Evolutionary conservation across 805 yeast species (phyloP).

Genomic region (Pichia thaimueangensis): DNA sequence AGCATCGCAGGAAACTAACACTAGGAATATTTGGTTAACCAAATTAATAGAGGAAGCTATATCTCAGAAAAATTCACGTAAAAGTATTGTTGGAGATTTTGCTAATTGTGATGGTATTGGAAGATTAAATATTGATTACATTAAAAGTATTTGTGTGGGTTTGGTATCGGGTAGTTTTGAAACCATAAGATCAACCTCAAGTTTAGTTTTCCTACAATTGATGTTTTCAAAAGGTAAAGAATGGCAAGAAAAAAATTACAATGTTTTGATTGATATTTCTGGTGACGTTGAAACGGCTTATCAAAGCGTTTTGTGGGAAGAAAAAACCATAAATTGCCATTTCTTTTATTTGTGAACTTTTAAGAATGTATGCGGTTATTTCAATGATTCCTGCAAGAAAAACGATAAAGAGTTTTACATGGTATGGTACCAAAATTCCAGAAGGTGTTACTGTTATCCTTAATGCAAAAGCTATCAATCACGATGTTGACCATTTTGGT

Average conservation of each 20-base stretch:
- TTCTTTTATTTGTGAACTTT: slow-evolving; percentile 17
- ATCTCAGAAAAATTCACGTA: slow-evolving; percentile 21
- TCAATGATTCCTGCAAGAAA: slow-evolving; percentile 22
- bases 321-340: slow-evolving; percentile 17
- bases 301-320: slow-evolving; percentile 16
- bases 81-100: slow-evolving; percentile 31
- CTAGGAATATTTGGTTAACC: slow-evolving; percentile 29
- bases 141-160: slow-evolving; percentile 21
- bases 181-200: slow-evolving; percentile 18
- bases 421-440: slow-evolving; percentile 15
- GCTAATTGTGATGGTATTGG: slow-evolving; percentile 26
- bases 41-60: slow-evolving; percentile 25
- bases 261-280: slow-evolving; percentile 13
- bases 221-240: slow-evolving; percentile 11
- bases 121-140: slow-evolving; percentile 18
- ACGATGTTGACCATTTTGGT: slow-evolving; percentile 17
- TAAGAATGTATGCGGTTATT: slow-evolving; percentile 22
- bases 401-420: slow-evolving; percentile 14
- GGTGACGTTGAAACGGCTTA: slow-evolving; percentile 17
- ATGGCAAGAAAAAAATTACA: slow-evolving; percentile 19
- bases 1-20: slow-evolving; percentile 24
- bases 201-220: slow-evolving; percentile 17
- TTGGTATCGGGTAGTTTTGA: slow-evolving; percentile 23
- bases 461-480: slow-evolving; percentile 23
- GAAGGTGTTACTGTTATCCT: slow-evolving; percentile 19